phyloP scores from a whole-genome alignment of 1,139 yeast species.

The Cylindricascospora bacillispora region DNA sequence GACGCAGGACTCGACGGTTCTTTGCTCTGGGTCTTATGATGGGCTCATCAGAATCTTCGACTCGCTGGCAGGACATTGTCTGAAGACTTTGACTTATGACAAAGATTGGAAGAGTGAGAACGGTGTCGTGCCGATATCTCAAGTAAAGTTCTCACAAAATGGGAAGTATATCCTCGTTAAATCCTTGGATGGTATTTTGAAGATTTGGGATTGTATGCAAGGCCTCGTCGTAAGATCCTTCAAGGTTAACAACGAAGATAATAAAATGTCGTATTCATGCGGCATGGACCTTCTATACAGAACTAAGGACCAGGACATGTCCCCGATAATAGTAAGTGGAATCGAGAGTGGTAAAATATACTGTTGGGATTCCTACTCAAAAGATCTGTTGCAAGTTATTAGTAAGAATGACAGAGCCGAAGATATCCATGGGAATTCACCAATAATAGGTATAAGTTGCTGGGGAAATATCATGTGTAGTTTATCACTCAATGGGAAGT shows the following conservation, averaged over 20 bases:
- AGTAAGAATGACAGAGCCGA: conserved; percentile 18
- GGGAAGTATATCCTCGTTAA: conserved; percentile 70
- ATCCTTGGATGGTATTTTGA: conserved; percentile 64
- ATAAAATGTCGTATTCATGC: conserved; percentile 26
- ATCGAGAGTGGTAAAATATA: conserved; percentile 47
- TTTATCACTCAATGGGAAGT: conserved; percentile 31
- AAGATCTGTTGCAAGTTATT: conserved; percentile 34
- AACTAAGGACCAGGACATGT: conserved; percentile 6
- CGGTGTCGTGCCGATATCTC: conserved; percentile 65
- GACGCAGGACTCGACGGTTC: conserved; percentile 67
- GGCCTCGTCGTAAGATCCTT: conserved; percentile 71
- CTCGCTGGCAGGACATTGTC: conserved; percentile 78
- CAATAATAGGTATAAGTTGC: conserved; percentile 40
- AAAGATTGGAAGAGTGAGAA: conserved; percentile 43
- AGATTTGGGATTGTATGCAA: conserved; percentile 75
- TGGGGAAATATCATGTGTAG: conserved; percentile 32
- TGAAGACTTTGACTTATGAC: conserved; percentile 71
- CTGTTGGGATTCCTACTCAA: conserved; percentile 68
- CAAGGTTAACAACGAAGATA: conserved; percentile 15
- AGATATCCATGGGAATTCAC: conserved; percentile 26
- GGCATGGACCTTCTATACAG: conserved; percentile 37
- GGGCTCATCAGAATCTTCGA: conserved; percentile 84
- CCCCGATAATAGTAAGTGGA: too few species aligned
- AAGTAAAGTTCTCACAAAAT: conserved; percentile 68
- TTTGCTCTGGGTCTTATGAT: conserved; percentile 82